Evolutionary conservation across 331 rosid genomes (phyloP), one percentile per base, ranked within the genome.

Genomic region (Rhamnella rubrinervis): DNA sequence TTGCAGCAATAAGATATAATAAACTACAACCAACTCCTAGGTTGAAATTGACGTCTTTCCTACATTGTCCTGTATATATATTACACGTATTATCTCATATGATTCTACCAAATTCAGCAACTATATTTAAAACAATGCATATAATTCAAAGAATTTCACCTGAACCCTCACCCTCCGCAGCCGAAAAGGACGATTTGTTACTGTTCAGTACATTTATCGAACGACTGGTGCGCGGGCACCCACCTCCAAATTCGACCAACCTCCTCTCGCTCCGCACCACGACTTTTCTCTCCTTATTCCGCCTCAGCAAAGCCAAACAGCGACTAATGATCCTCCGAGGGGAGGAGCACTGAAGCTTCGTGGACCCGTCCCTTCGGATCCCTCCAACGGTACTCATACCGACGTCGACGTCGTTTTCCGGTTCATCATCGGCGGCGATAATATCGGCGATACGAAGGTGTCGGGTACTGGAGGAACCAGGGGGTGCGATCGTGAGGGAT

Each of bases 11-110:
- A 57, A 95, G 79, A 80, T 77, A 87, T 23, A 95, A 53, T 75
- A 91, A 77, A 69, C 97, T 91, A 50, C 87, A 89, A 41, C 91
- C 91, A 76, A 91, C 85, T 65, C 97, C 96, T 80, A 91, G 68
- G 82, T 89, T 95, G 80, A 95, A 89, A 52, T 89, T 85, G 11
- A 77, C 25, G 77, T 83, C 86, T 53, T 65, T 74, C 71, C 84
- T 75, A 47, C 59, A 44, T 20, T 44, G 74, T n/a, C 88, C 96
- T 88, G 88, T 39, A 69, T 23, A 69, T 23, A 56, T 52, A 20
- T 55, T 17, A 47, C 26, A 46, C 31, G 17, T 63, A 28, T 40
- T 10, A 62, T 51, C 60, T 69, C 15, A 23, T 39, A 41, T 7
- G 13, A 21, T 6, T 63, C 39, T 14, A 26, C 44, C 15, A 61